Evolutionary conservation across 257 asterid genomes (phyloP), one percentile per base, ranked within the genome.

Genomic region (Nicotiana obtusifolia): DNA sequence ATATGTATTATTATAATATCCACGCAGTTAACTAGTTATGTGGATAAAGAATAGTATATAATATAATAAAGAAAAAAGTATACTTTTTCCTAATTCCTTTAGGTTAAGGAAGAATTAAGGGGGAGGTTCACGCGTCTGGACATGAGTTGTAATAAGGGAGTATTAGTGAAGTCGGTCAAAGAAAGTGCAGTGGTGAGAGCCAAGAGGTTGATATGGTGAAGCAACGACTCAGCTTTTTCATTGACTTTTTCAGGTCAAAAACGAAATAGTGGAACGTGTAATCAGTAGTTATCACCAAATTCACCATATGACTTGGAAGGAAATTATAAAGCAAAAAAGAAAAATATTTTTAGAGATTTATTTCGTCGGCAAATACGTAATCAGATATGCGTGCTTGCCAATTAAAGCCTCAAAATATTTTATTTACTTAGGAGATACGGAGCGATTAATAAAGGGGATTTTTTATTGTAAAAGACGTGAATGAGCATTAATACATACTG

Each of bases 91-190:
- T 79, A 61, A n/a, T 62, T 61, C 14, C 1, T 4, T 47, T 47
- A 6, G 61, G 61, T 73, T 24, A 73, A 47, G 61, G 61, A 73
- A 47, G 24, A 22, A 47, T 15, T 47, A 41, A 62, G 20, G 53
- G 30, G 57, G 54, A 0, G 19, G 19, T 15, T 26, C 20, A 80
- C 67, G 22, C 82, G 56, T 31, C 30, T 37, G 26, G 30, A 80
- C 82, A 60, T 31, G 69, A 11, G 10, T 35, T 60, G 33, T 61
- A 54, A 76, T 22, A 62, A 37, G 76, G 52, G 14, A 47, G 71
- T 41, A 37, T 41, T 8, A 41, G 60, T 64, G 82, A 53, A 65
- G 81, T 84, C 84, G 86, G 86, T 84, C 84, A 80, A 80, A 84
- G 78, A 54, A 80, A 62, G 16, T 26, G 30, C 35, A 52, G 64